phyloP scores from a whole-genome alignment of 2,329 filamentous ascomycete genomes.

The Microthyrium microscopicum region DNA sequence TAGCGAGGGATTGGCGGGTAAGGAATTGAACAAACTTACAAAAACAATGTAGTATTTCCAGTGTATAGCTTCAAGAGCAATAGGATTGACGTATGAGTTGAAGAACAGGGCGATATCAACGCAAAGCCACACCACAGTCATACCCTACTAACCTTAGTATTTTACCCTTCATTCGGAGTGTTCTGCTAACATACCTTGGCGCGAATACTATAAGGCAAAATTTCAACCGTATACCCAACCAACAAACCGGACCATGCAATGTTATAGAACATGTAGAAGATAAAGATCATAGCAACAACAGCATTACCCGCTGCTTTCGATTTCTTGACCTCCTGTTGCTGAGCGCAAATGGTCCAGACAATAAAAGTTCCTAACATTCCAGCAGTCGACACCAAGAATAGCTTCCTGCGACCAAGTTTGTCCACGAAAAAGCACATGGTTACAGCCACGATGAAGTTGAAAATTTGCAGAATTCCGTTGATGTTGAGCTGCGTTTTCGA shows the following conservation, averaged over 20 bases:
- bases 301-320: constrained; percentile 14
- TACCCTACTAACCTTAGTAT: no score
- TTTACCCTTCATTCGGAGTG: no score
- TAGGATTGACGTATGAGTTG: constrained; percentile 26
- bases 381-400: constrained; percentile 21
- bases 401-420: constrained; percentile 16
- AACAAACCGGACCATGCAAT: constrained; percentile 27
- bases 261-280: constrained; percentile 21
- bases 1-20: constrained; percentile 18
- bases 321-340: constrained; percentile 10
- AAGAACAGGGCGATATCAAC: constrained; percentile 29
- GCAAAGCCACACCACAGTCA: constrained; percentile 28
- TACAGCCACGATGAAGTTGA: constrained; percentile 39
- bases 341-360: not conserved
- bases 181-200: no score
- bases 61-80: constrained; percentile 21
- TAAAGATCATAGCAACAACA: constrained; percentile 18
- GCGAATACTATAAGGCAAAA: constrained; percentile 29
- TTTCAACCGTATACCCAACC: constrained; percentile 29
- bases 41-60: constrained; percentile 27
- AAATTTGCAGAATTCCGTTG: constrained; percentile 37
- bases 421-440: constrained; percentile 19
- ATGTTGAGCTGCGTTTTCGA: constrained; percentile 22
- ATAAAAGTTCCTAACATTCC: constrained; percentile 17
- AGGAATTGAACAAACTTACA: constrained; percentile 19